Evolutionary conservation across 148 eudicot species (phyloP), one percentile per base, ranked within the genome.

Genomic region (Nyssa sinensis): DNA sequence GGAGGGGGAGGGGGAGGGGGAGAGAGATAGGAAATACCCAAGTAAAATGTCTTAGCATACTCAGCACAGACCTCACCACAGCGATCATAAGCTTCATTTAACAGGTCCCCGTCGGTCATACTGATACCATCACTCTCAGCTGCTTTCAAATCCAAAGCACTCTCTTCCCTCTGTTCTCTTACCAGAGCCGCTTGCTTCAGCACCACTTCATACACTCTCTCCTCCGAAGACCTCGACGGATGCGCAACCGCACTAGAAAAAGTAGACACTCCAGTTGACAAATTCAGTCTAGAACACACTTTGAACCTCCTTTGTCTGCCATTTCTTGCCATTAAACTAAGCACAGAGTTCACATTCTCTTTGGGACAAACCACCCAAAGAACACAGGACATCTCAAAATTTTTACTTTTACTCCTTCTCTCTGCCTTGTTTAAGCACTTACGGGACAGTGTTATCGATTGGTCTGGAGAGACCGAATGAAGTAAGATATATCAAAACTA

Each of bases 1-100:
- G 7, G 6, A 27, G 16, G 14, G 17, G 16, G 29, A 67, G 55
- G 21, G 13, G 49, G 0, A 12, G 24, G 24, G 55, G 21, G 25
- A 70, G 21, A 19, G 19, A n/a, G 34, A 28, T 13, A 30, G 39
- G 14, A 0, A 67, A 28, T 24, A 82, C 82, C 82, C 44, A 82
- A 44, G 74, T 82, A 78, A 67, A 82, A 82, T 7, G 85, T 82
- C 74, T 79, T 78, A 39, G 82, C 85, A 64, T 79, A 75, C 39
- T 82, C 82, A 5, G 85, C 82, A 72, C 85, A 82, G 10, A 82
- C 82, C 69, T 82, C 82, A 7, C 82, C 74, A 72, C 85, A 82
- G 34, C 82, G 60, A 71, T 82, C 79, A 75, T 82, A 82, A 13
- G 85, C 85, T 64, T 82, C 85, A 69, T 63, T 75, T 74, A 82